Conservation (phyloP, 108 stramenopile species). For the Cylindrotheca fusiformis region DNA sequence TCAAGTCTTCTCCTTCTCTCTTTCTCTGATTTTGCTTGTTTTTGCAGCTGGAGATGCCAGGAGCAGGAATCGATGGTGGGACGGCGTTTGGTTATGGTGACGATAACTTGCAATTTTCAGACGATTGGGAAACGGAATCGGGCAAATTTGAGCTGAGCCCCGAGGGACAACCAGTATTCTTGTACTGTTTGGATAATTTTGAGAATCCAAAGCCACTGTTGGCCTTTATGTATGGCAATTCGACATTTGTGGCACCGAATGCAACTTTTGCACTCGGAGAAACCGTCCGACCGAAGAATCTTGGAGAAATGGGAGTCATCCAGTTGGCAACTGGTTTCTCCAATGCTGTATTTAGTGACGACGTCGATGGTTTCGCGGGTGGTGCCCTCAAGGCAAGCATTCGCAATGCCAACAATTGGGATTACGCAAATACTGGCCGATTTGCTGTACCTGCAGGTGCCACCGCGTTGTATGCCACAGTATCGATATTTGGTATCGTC, state of each 20-base stretch:
- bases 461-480: too few species aligned
- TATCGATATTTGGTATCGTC: too few species aligned
- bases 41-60: conserved; percentile 1
- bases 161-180: conserved; percentile 12
- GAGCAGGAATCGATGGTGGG: conserved; percentile 1
- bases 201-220: conserved; percentile 1
- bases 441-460: background rate
- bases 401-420: conserved; percentile 18
- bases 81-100: conserved; percentile 10
- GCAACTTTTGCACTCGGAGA: background rate
- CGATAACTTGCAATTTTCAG: background rate
- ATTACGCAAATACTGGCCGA: conserved; percentile 16
- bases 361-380: background rate
- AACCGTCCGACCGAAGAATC: conserved; percentile 10
- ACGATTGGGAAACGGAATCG: background rate
- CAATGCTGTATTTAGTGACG: conserved; percentile 1
- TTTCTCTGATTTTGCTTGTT: background rate
- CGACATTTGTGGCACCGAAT: background rate
- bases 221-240: conserved; percentile 9
- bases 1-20: background rate
- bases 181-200: conserved; percentile 7
- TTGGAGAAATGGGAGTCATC: conserved; percentile 12
- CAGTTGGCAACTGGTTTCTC: conserved; percentile 9
- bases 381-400: conserved; percentile 5
- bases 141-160: conserved; percentile 1